These are phyloP conservation scores for Yamadazyma sp. DNA, from an alignment of 805 yeast genomes.

Conservation along the genomic window DNA sequence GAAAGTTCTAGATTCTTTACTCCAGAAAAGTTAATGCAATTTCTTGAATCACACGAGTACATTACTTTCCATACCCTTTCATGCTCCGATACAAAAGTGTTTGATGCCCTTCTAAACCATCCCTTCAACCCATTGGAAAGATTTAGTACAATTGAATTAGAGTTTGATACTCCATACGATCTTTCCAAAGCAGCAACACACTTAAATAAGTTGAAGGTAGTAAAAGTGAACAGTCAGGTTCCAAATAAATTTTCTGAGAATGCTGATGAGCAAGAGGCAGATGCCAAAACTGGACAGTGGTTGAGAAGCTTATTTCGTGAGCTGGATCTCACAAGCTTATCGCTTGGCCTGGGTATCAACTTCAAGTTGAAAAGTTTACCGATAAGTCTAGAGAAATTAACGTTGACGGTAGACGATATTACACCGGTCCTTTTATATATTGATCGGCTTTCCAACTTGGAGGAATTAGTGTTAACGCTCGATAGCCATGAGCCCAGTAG, in stretches of 20 bases:
- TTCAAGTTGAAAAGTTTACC: conserved; percentile 1
- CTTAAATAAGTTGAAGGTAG: neutral
- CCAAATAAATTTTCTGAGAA: neutral
- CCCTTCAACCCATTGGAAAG: neutral
- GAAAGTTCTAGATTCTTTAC: conserved; percentile 2
- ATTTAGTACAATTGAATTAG: neutral
- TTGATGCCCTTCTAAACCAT: neutral
- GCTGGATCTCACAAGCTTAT: neutral
- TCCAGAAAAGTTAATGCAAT: neutral
- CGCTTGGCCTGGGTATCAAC: neutral
- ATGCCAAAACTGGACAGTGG: neutral
- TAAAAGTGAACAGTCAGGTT: neutral
- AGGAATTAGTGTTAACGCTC: neutral
- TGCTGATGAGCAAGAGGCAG: neutral
- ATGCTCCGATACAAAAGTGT: neutral
- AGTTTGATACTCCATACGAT: conserved; percentile 1
- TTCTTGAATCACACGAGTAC: neutral
- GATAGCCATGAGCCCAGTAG: neutral
- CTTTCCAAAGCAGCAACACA: neutral
- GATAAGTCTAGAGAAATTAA: neutral
- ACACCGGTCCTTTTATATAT: neutral
- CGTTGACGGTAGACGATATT: neutral
- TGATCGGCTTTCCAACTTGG: neutral
- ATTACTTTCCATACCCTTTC: conserved; percentile 1
- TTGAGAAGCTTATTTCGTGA: neutral